Percentiles rank a stretch among this genome's conserved stretches.
These are phyloP conservation scores for Mycena alexandri DNA, from an alignment of 768 basidiomycete genomes.

Conservation along the genomic window DNA sequence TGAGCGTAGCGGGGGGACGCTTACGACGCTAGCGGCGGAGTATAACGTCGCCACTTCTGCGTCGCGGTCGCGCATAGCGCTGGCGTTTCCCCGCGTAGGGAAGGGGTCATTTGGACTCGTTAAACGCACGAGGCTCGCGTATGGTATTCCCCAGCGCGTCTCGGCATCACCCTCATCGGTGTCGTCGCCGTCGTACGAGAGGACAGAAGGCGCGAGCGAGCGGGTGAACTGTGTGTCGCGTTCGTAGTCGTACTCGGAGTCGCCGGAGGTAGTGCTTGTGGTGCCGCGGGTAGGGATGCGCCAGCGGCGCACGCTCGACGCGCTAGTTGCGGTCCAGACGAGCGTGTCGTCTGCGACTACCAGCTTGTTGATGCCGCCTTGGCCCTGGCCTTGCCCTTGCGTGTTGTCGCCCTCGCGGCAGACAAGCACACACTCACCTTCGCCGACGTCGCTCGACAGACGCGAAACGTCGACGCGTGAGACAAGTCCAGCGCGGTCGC, in stretches of 20 bases:
- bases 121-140: conserved; percentile 76
- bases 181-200: conserved; percentile 41
- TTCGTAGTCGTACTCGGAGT: conserved; percentile 14
- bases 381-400: conserved; percentile 31
- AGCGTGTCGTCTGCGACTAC: conserved; percentile 85
- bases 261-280: conserved; percentile 15
- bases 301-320: conserved; percentile 88
- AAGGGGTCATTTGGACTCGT: conserved; percentile 77
- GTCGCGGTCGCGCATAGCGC: conserved; percentile 62
- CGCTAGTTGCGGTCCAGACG: conserved; percentile 92
- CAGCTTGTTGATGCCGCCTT: conserved; percentile 86
- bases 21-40: conserved; percentile 86
- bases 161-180: conserved; percentile 40
- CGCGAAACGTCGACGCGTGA: conserved; percentile 93
- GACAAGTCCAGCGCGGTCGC: conserved; percentile 90
- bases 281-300: conserved; percentile 67
- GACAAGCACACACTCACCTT: conserved; percentile 90
- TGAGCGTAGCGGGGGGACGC: conserved; percentile 62
- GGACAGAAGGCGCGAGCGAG: conserved; percentile 39
- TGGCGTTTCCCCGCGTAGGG: conserved; percentile 52
- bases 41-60: conserved; percentile 88
- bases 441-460: conserved; percentile 76
- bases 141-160: conserved; percentile 68
- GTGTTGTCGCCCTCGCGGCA: conserved; percentile 70
- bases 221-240: conserved; percentile 13